Conservation (phyloP, 2,329 filamentous ascomycete genomes). For the Penicillium digitatum region DNA sequence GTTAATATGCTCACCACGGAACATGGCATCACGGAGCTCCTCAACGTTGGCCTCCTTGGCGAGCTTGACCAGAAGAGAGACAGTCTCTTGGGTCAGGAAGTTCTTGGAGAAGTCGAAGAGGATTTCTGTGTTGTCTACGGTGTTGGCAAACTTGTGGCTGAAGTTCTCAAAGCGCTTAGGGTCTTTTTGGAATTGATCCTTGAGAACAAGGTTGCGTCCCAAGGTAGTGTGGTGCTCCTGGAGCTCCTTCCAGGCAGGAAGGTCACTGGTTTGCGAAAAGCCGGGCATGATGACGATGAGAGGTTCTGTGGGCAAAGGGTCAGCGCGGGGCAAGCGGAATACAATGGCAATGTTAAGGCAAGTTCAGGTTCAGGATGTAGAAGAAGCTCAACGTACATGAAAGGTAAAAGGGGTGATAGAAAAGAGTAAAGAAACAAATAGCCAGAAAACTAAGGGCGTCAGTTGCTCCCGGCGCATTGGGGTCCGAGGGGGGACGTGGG, state of each 20-base stretch:
- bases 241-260: constrained; percentile 83
- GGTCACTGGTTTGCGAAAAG: constrained; percentile 71
- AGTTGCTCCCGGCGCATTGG: constrained; percentile 23
- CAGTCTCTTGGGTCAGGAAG: constrained; percentile 89
- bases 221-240: constrained; percentile 83
- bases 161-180: constrained; percentile 86
- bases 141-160: constrained; percentile 75
- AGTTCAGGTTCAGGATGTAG: not conserved
- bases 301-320: constrained; percentile 17
- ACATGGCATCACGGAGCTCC: constrained; percentile 95
- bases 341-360: not conserved
- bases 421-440: constrained; percentile 7
- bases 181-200: constrained; percentile 87
- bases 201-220: constrained; percentile 85
- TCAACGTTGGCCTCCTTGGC: constrained; percentile 88
- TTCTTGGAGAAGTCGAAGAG: constrained; percentile 99
- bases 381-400: not conserved
- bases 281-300: constrained; percentile 33
- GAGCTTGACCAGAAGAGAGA: constrained; percentile 79
- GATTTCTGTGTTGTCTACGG: constrained; percentile 75
- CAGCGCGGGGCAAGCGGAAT: constrained; percentile 26
- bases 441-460: constrained; percentile 19
- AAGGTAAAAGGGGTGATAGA: constrained; percentile 10
- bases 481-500: constrained; percentile 32
- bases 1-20: constrained; percentile 97